A percentile compares a stretch with the other conserved stretches of the same genome.
phyloP scores from a whole-genome alignment of 257 asterid species.

The Leonotis leonurus region DNA sequence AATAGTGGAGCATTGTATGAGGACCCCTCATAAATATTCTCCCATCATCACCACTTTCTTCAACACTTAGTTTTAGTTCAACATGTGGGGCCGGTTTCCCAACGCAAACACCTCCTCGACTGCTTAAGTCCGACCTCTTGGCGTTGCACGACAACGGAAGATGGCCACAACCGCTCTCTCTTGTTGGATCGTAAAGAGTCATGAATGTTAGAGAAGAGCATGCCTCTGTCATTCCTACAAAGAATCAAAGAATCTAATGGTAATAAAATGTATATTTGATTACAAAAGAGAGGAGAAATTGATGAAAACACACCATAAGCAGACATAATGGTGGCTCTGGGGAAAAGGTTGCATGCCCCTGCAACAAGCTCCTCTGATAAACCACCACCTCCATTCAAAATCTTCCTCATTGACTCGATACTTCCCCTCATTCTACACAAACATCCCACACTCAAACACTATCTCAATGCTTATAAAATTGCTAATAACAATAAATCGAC shows the following conservation, averaged over 20 bases:
- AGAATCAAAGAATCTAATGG: not conserved
- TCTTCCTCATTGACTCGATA: conserved; percentile 48
- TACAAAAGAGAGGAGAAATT: not conserved
- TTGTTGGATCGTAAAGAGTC: conserved; percentile 60
- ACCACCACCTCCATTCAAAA: conserved; percentile 87
- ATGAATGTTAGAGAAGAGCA: conserved; percentile 86
- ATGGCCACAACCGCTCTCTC: conserved; percentile 8
- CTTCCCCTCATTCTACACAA: conserved; percentile 30
- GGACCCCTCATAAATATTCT: conserved; percentile 77
- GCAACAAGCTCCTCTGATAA: conserved; percentile 42
- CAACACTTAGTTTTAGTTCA: conserved; percentile 39
- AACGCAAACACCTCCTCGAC: conserved; percentile 53
- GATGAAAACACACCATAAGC: conserved; percentile 60
- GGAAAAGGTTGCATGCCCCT: conserved; percentile 43
- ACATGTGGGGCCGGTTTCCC: conserved; percentile 83
- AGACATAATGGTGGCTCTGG: conserved; percentile 61
- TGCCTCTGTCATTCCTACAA: conserved; percentile 85
- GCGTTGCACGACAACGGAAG: conserved; percentile 5
- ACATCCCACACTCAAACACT: not conserved
- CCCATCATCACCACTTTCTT: conserved; percentile 38
- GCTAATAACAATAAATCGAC: too few relatives aligned
- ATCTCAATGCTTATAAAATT: too few relatives aligned
- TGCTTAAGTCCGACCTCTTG: conserved; percentile 16
- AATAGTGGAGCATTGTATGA: conserved; percentile 77
- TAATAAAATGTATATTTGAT: not conserved